phyloP scores from a whole-genome alignment of 352 stramenopile species.

The Phytophthora citricola region DNA sequence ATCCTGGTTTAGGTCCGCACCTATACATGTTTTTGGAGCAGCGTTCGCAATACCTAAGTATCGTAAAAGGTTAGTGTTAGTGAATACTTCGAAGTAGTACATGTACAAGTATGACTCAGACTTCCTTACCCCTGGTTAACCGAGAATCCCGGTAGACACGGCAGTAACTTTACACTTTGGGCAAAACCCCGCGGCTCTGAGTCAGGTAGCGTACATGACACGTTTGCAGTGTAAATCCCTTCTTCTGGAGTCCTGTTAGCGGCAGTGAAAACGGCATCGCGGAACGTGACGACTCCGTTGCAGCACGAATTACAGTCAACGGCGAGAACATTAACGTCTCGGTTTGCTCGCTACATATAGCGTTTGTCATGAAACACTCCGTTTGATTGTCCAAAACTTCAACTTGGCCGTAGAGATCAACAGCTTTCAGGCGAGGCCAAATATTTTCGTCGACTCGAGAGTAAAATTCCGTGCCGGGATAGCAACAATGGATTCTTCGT shows the following conservation, averaged over 20 bases:
- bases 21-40: slow-evolving; percentile 64
- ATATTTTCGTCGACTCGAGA: slow-evolving; percentile 35
- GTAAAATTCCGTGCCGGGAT: slow-evolving; percentile 39
- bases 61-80: slow-evolving; percentile 27
- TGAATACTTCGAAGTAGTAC: too few relatives aligned
- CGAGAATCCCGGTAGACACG: slow-evolving; percentile 55
- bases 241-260: slow-evolving; percentile 28
- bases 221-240: slow-evolving; percentile 42
- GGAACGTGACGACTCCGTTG: slow-evolving; percentile 47
- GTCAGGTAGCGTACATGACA: slow-evolving; percentile 51
- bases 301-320: slow-evolving; percentile 27
- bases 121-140: slow-evolving; percentile 42
- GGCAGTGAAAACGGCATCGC: slow-evolving; percentile 41
- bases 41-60: slow-evolving; percentile 39
- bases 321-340: slow-evolving; percentile 44
- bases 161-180: slow-evolving; percentile 39
- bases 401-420: slow-evolving; percentile 69
- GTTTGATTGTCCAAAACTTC: slow-evolving; percentile 66
- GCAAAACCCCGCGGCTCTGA: slow-evolving; percentile 42
- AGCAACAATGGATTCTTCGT: slow-evolving; percentile 58
- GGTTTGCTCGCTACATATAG: slow-evolving; percentile 11
- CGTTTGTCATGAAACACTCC: slow-evolving; percentile 39
- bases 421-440: slow-evolving; percentile 63
- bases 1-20: slow-evolving; percentile 12
- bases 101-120: too few relatives aligned